Base-by-base conservation (phyloP, 306 rosid species). In the Casuarina equisetifolia region DNA sequence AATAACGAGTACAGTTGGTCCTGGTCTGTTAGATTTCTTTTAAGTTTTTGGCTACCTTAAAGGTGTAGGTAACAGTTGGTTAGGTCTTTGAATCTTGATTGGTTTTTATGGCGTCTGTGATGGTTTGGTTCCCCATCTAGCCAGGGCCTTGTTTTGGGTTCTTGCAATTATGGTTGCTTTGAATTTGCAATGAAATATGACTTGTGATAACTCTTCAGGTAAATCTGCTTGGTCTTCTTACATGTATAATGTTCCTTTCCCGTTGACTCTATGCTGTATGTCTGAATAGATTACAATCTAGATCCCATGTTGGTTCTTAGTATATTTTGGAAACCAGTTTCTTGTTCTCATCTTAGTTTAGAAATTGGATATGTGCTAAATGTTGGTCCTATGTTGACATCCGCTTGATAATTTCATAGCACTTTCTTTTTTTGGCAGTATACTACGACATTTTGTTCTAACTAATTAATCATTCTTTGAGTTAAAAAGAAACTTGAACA, bases 391-490 rank as follows among this genome's bases (percentile, higher is more conserved):
- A 6, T 67, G 17, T 3, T 42, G 9, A 67, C 32, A 39, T 66
- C 42, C 49, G 42, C 19, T 63, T 1, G 12, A 40, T 43, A 17
- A 17, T 67, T 67, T n/a, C 48, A 17, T 42, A 16, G 5, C 71
- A 40, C 1, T 15, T 16, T 67, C 15, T 67, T 40, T 3, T 42
- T 67, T 16, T n/a, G 35, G 17, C 25, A 0, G 55, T 35, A 2
- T 35, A 54, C 52, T 76, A 19, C 16, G 32, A 59, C 44, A 46
- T 59, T 76, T 79, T 54, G 4, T 66, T 53, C 55, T 44, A 42
- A 54, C 66, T 39, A 70, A 42, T 16, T 51, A 64, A 25, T 32
- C 53, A n/a, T 81, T 25, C 39, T 12, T 77, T 82, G 62, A 17
- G 32, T 32, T 32, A 8, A 2, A 20, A 25, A 11, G 25, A 67